phyloP scores from a whole-genome alignment of 192 early-diverging fungal genomes.

The Entomortierella beljakovae region DNA sequence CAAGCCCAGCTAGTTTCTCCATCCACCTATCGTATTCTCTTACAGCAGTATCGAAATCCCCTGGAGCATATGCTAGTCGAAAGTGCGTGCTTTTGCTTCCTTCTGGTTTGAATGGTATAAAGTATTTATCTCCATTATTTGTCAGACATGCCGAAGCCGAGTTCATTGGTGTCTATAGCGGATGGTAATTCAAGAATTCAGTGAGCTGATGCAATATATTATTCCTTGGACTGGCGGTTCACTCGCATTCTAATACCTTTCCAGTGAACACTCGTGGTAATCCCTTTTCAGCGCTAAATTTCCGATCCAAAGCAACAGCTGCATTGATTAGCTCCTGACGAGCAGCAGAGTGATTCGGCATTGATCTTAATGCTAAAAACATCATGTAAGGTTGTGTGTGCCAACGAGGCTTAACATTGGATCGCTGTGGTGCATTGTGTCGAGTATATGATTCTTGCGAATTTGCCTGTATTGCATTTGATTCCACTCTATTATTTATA shows the following conservation, averaged over 20 bases:
- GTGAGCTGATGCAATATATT: not conserved
- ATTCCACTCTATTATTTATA: not conserved
- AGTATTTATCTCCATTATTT: conserved; percentile 81
- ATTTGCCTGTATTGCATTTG: not conserved
- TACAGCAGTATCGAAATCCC: conserved; percentile 82
- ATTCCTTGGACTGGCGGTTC: not conserved
- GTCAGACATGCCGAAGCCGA: conserved; percentile 82
- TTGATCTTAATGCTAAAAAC: conserved; percentile 81
- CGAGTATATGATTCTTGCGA: conserved; percentile 24
- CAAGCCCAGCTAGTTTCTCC: conserved; percentile 73
- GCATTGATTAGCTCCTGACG: conserved; percentile 78
- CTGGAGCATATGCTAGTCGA: conserved; percentile 83
- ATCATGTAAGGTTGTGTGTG: conserved; percentile 90
- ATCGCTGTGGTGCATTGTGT: conserved; percentile 40
- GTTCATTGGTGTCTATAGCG: conserved; percentile 76
- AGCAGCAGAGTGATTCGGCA: conserved; percentile 72
- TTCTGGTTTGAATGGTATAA: conserved; percentile 75
- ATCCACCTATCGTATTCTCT: conserved; percentile 82
- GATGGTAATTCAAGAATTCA: not conserved
- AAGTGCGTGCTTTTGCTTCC: conserved; percentile 79
- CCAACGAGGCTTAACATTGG: conserved; percentile 78
- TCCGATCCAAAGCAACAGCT: conserved; percentile 81
- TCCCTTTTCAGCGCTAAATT: conserved; percentile 74
- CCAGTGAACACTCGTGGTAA: conserved; percentile 87
- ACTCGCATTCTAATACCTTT: conserved; percentile 66